These are phyloP conservation scores for Spencermartinsiella europaea DNA, from an alignment of 805 yeast species.

Conservation along the genomic window DNA sequence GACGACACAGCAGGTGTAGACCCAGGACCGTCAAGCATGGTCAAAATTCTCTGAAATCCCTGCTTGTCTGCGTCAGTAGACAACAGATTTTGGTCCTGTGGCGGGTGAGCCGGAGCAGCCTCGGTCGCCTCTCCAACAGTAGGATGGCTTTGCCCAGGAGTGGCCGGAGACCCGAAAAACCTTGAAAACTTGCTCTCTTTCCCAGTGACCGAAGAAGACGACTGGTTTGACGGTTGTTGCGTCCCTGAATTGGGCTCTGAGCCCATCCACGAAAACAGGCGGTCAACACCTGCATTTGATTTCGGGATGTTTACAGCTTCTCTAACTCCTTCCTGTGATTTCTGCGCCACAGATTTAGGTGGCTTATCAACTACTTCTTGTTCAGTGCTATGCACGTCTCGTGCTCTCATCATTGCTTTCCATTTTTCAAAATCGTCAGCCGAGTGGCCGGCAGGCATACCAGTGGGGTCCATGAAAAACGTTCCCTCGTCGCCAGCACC, in stretches of 20 bases:
- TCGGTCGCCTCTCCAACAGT: not conserved
- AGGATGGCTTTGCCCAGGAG: constrained; percentile 7
- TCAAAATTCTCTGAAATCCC: constrained; percentile 31
- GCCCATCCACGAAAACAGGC: constrained; percentile 19
- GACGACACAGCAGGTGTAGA: not conserved
- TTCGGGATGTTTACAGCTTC: not conserved
- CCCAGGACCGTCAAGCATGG: constrained; percentile 24
- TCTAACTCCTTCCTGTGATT: not conserved
- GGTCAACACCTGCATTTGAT: constrained; percentile 15
- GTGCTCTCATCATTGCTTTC: constrained; percentile 28
- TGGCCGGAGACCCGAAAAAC: constrained; percentile 2
- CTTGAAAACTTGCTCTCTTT: constrained; percentile 4
- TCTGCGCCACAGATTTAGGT: not conserved
- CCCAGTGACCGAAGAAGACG: not conserved
- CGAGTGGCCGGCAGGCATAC: constrained; percentile 16
- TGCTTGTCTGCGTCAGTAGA: constrained; percentile 23
- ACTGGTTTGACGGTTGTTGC: not conserved
- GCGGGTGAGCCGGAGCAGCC: constrained; percentile 1
- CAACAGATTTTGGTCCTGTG: not conserved
- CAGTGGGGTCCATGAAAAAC: not conserved
- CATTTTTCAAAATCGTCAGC: constrained; percentile 30
- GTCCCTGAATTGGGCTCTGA: not conserved
- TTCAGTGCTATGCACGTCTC: constrained; percentile 20
- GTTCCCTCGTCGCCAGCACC: not conserved
- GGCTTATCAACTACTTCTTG: constrained; percentile 16